These are phyloP conservation scores for Jacaranda copaia DNA, from an alignment of 257 asterid genomes.

Conservation along the genomic window DNA sequence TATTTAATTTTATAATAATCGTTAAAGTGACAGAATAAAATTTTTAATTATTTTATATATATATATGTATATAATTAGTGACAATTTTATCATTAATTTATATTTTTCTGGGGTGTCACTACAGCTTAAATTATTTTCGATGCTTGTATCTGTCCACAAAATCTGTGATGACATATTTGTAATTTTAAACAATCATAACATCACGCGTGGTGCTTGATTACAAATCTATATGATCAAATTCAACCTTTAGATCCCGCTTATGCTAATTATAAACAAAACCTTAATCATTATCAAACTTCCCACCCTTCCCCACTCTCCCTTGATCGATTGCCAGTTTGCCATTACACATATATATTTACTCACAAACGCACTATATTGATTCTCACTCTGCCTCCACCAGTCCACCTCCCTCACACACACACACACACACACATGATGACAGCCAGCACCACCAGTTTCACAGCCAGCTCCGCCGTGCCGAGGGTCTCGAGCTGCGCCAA, in stretches of 20 bases:
- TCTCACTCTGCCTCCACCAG: not conserved
- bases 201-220: constrained; percentile 36
- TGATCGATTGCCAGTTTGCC: not conserved
- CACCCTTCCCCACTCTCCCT: constrained; percentile 12
- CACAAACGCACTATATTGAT: not conserved
- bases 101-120: no score
- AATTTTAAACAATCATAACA: not conserved
- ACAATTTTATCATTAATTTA: no score
- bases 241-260: constrained; percentile 24
- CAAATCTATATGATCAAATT: constrained; percentile 30
- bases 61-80: no score
- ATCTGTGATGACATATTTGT: constrained; percentile 22
- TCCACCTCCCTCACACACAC: not conserved
- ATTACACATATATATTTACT: constrained; percentile 5
- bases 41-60: no score
- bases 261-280: constrained; percentile 10
- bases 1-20: no score
- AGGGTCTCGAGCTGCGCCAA: constrained; percentile 50
- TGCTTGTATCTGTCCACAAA: not conserved
- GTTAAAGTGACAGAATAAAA: no score
- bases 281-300: constrained; percentile 27
- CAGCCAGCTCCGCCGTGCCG: constrained; percentile 38
- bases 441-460: constrained; percentile 40
- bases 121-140: no score
- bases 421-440: constrained; percentile 34